These are phyloP conservation scores for Hortaea werneckii DNA, from an alignment of 2,329 filamentous ascomycete genomes.

Conservation along the genomic window DNA sequence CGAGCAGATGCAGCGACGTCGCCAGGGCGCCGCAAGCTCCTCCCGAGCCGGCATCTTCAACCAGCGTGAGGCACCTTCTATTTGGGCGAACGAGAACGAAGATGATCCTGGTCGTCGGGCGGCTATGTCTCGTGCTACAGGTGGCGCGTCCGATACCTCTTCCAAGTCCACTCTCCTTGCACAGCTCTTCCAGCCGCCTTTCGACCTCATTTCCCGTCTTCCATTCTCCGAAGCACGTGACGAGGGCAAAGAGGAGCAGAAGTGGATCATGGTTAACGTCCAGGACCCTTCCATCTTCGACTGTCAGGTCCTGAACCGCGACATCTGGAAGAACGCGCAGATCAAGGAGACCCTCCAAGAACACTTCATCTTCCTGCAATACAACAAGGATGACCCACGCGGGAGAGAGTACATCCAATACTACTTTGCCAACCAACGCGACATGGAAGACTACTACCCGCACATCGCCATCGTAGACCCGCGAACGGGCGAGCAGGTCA, in stretches of 20 bases:
- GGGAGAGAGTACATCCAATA: slow-evolving; percentile 78
- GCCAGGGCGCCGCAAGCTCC: slow-evolving; percentile 6
- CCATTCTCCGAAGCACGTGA: slow-evolving; percentile 79
- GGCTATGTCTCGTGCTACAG: slow-evolving; percentile 49
- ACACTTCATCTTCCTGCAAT: slow-evolving; percentile 94
- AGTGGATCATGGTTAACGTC: slow-evolving; percentile 95
- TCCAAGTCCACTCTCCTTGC: slow-evolving; percentile 70
- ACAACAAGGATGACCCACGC: slow-evolving; percentile 71
- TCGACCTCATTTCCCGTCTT: slow-evolving; percentile 70
- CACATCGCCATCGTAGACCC: slow-evolving; percentile 95
- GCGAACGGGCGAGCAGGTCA: slow-evolving; percentile 91
- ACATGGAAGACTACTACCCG: slow-evolving; percentile 79
- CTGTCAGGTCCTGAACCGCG: slow-evolving; percentile 86
- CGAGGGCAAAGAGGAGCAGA: slow-evolving; percentile 75
- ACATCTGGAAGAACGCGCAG: slow-evolving; percentile 83
- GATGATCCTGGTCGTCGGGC: slow-evolving; percentile 40
- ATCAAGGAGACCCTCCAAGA: slow-evolving; percentile 74
- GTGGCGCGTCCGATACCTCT: slow-evolving; percentile 54
- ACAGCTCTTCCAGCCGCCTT: slow-evolving; percentile 85
- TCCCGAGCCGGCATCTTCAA: slow-evolving; percentile 53
- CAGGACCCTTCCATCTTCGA: slow-evolving; percentile 90
- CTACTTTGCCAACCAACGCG: slow-evolving; percentile 65
- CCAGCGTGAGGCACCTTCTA: slow-evolving; percentile 46
- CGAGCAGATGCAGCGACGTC: slow-evolving; percentile 46
- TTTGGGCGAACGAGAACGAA: slow-evolving; percentile 47